Conservation (phyloP, 169 alveolate genomes). For the Plasmodium sp. region DNA sequence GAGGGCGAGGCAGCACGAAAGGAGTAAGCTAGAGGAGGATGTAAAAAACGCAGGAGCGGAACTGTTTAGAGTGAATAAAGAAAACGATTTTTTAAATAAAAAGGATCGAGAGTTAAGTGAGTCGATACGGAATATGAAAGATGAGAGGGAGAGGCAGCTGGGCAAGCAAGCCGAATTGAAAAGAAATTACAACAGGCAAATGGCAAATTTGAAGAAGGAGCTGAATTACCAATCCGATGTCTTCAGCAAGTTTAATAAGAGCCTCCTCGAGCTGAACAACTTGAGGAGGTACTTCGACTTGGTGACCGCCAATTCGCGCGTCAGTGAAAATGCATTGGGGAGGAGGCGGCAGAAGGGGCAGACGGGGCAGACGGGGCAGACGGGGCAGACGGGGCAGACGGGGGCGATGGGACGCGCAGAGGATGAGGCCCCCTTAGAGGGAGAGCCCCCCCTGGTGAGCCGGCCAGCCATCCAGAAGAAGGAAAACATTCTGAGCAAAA, state of each 20-base stretch:
- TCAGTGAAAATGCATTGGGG: conserved; percentile 12
- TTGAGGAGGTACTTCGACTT: conserved; percentile 14
- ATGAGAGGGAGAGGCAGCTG: not conserved
- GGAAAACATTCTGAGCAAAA: conserved; percentile 30
- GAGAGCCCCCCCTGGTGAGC: not conserved
- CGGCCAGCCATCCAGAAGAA: conserved; percentile 7
- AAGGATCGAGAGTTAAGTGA: conserved; percentile 23
- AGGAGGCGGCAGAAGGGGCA: not conserved
- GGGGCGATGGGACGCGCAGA: not conserved
- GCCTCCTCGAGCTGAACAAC: conserved; percentile 40
- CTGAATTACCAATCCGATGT: conserved; percentile 31
- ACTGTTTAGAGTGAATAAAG: conserved; percentile 40
- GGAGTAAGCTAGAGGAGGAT: conserved; percentile 17
- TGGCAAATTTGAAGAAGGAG: conserved; percentile 20
- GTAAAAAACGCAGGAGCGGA: conserved; percentile 45
- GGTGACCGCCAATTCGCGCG: not conserved
- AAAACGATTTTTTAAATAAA: conserved; percentile 35
- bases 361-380: too few relatives aligned
- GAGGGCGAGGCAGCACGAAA: conserved; percentile 19
- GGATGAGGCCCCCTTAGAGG: not conserved
- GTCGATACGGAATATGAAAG: not conserved
- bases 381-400: not conserved
- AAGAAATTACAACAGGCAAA: not conserved
- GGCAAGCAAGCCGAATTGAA: conserved; percentile 12
- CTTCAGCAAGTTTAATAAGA: conserved; percentile 43